Evolutionary conservation across 768 basidiomycete genomes (phyloP), one percentile per base, ranked within the genome.

Genomic region (Sarcomyxa edulis): DNA sequence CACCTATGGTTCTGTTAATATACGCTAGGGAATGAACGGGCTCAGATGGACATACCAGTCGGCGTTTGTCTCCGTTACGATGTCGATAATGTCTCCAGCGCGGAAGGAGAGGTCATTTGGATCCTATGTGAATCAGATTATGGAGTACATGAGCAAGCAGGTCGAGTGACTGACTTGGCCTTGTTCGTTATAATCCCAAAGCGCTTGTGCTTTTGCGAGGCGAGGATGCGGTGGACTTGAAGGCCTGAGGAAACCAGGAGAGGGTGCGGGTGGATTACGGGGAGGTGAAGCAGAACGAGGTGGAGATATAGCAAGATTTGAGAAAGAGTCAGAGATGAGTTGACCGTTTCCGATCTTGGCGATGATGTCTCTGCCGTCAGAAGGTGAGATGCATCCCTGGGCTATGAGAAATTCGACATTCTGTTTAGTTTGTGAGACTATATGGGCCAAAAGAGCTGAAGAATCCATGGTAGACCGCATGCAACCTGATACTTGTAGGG

Each of bases 1-100:
- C 91, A 94, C 91, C 91, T 93, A 53, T 92, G 64, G 48, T 84
- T 81, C 84, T 91, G 54, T 6, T n/a, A 34, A 12, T 12, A 12
- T 4, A 5, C 21, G 5, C 12, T 12, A 16, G 14, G 6, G 12
- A 15, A 15, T 3, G 12, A 34, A 16, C 14, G 32, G 16, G 10
- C 19, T 15, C 20, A 34, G 15, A 34, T 34, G 14, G 14, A 34
- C 16, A 12, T 16, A 30, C 28, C 28, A 30, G 8, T 30, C 89
- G 4, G 62, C 54, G 44, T 89, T 87, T 36, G 75, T 84, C 51
- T 90, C 80, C 19, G 74, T 72, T 18, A 81, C 50, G 21, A 94
- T 66, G 39, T 87, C 81, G 50, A 94, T 74, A 20, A 76, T 65
- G 51, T 93, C 87, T 3, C 86, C 89, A 2, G 70, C 59, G 16